phyloP scores from a whole-genome alignment of 2,329 filamentous ascomycete genomes.

The Arthrobotrys conoides region DNA sequence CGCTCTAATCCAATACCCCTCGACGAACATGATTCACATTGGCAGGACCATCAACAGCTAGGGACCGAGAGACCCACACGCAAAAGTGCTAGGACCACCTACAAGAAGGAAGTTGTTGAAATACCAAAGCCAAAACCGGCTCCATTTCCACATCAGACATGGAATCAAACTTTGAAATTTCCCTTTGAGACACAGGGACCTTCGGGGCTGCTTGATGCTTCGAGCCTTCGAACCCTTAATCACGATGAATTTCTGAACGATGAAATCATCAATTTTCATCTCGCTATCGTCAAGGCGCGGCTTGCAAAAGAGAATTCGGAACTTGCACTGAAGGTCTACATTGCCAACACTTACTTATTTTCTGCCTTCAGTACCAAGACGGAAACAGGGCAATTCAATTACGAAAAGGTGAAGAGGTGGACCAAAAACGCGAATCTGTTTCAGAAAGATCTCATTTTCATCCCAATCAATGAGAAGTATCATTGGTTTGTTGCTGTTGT shows the following conservation, averaged over 20 bases:
- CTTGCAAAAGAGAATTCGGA: constrained; percentile 73
- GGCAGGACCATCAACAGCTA: constrained; percentile 42
- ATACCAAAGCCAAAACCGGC: constrained; percentile 26
- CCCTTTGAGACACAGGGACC: constrained; percentile 69
- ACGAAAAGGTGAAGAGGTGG: constrained; percentile 87
- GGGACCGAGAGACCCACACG: constrained; percentile 5
- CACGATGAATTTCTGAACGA: constrained; percentile 92
- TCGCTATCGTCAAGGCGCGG: constrained; percentile 72
- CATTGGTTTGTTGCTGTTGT: constrained; percentile 98
- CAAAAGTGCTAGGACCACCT: constrained; percentile 13
- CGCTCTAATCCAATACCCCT: constrained; percentile 4
- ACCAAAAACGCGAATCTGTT: constrained; percentile 88
- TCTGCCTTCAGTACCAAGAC: constrained; percentile 74
- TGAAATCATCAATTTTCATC: constrained; percentile 88
- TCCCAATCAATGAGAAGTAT: constrained; percentile 86
- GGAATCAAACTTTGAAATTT: constrained; percentile 40
- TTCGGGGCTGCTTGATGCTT: constrained; percentile 76
- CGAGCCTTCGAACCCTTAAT: constrained; percentile 83
- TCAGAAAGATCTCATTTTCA: constrained; percentile 86
- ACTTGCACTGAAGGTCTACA: constrained; percentile 78
- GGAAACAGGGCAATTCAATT: constrained; percentile 72
- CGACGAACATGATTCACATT: constrained; percentile 68
- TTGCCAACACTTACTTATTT: constrained; percentile 96
- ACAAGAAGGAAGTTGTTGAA: constrained; percentile 4
- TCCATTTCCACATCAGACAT: constrained; percentile 36